A percentile compares a stretch with the other conserved stretches of the same genome.
phyloP scores from a whole-genome alignment of 31 red algal genomes.

The Odonthalia washingtoniensis region DNA sequence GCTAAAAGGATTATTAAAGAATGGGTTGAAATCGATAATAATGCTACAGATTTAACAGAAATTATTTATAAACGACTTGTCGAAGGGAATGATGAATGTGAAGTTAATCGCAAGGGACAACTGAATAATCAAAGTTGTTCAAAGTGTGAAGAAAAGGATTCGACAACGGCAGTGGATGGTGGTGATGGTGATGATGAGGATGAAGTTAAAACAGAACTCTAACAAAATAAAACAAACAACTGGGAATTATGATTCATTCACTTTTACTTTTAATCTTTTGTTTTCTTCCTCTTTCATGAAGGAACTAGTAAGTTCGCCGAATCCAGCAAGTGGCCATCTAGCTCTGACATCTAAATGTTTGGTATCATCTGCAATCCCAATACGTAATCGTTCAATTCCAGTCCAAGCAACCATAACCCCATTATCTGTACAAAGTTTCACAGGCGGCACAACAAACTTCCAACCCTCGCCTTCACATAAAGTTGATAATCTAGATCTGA shows the following conservation, averaged over 20 bases:
- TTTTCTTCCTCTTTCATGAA: too few species aligned
- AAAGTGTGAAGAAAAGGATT: too few species aligned
- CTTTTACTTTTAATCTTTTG: too few species aligned
- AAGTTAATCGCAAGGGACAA: too few species aligned
- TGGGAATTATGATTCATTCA: neutral
- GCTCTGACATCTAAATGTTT: conserved; percentile 64
- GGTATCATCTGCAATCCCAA: conserved; percentile 68
- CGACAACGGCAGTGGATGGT: too few species aligned
- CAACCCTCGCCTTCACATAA: conserved; percentile 62
- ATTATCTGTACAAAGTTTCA: too few species aligned
- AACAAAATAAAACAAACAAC: neutral
- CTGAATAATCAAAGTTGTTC: too few species aligned
- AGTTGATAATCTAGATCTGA: conserved; percentile 42
- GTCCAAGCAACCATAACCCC: too few species aligned
- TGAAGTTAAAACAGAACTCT: too few species aligned
- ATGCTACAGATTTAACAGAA: conserved; percentile 68
- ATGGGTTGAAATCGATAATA: conserved; percentile 82
- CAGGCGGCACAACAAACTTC: conserved; percentile 65
- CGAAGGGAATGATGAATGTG: too few species aligned
- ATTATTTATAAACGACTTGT: conserved; percentile 54
- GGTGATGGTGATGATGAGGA: too few species aligned
- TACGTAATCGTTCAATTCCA: too few species aligned
- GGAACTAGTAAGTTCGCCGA: conserved; percentile 51
- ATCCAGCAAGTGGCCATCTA: conserved; percentile 74
- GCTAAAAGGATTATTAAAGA: conserved; percentile 91